Conservation (phyloP, 805 yeast genomes). For the Cyberlindnera maclurae region DNA sequence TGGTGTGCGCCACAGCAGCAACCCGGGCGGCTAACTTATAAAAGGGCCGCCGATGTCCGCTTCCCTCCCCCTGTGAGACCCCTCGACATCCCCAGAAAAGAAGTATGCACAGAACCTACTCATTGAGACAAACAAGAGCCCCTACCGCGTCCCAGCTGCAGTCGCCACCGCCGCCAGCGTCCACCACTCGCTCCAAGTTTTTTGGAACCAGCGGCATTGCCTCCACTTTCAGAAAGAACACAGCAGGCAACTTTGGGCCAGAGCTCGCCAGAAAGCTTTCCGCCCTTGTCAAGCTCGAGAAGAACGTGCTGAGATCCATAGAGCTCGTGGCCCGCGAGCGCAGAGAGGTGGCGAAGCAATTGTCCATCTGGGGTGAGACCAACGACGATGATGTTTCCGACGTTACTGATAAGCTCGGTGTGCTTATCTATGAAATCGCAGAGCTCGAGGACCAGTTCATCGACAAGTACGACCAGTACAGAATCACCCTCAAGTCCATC, state of each 20-base stretch:
- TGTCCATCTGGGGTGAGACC: slow-evolving; percentile 96
- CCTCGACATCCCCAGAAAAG: background rate
- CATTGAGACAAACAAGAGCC: slow-evolving; percentile 70
- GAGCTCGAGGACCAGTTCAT: slow-evolving; percentile 97
- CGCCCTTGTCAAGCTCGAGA: slow-evolving; percentile 91
- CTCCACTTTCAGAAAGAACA: slow-evolving; percentile 63
- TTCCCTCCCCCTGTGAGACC: background rate
- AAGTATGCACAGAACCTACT: slow-evolving; percentile 79
- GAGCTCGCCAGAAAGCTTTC: slow-evolving; percentile 90
- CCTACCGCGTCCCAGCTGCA: slow-evolving; percentile 79
- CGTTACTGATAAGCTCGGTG: slow-evolving; percentile 96
- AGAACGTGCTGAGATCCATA: slow-evolving; percentile 88
- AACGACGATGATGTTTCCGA: slow-evolving; percentile 96
- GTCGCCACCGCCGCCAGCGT: slow-evolving; percentile 75
- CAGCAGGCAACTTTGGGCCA: slow-evolving; percentile 93
- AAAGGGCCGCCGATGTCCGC: background rate
- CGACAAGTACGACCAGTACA: slow-evolving; percentile 97
- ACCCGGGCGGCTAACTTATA: background rate
- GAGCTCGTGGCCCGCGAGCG: slow-evolving; percentile 92
- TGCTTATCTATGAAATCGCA: slow-evolving; percentile 89
- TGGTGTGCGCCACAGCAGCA: background rate
- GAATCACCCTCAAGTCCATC: slow-evolving; percentile 88
- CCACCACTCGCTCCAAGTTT: slow-evolving; percentile 65
- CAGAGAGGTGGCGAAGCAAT: slow-evolving; percentile 93
- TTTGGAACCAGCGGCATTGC: slow-evolving; percentile 72